Evolutionary conservation across 2,329 filamentous ascomycete genomes (phyloP), one percentile per base, ranked within the genome.

Genomic region (Trichoderma cornu-damae): DNA sequence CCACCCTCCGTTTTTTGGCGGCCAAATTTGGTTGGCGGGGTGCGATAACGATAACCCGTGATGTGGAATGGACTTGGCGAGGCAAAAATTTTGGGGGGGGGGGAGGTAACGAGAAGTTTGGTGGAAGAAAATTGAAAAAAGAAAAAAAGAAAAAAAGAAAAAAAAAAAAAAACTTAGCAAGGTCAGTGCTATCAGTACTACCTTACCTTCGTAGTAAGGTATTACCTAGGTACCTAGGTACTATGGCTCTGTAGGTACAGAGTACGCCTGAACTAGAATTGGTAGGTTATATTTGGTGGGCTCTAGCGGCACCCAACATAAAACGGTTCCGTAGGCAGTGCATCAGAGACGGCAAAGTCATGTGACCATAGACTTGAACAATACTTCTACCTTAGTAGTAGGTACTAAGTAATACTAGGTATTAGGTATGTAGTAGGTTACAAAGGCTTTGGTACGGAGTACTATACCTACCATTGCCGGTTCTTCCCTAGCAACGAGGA

Each of bases 31-130:
- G 57, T 66, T n/a, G 61, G 67, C 68, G 70, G 69, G 66, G 63
- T 68, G 70, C 69, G 69, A 73, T 72, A 73, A 72, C 67, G 70
- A 72, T 72, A 72, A 72, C 68, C 68, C 69, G 68, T 61, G 47
- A 44, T 14, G 20, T 28, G 40, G 42, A 54, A 4, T 30, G 24
- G 28, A 30, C 14, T 30, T 24, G 48, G 49, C 35, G 22, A 51
- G 24, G 43, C 35, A 28, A 46, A 47, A 38, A n/a, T n/a, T n/a
- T n/a, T n/a, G 42, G 42, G 42, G 34, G 40, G 16, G 22, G 38
- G 40, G 35, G 20, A 28, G 34, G 43, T n/a, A n/a, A n/a, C n/a
- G n/a, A n/a, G n/a, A n/a, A n/a, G n/a, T n/a, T n/a, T n/a, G n/a
- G n/a, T n/a, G n/a, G n/a, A n/a, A n/a, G n/a, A n/a, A n/a, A n/a